These are phyloP conservation scores for Akebia trifoliata DNA, from an alignment of 164 flowering plant species.

Conservation along the genomic window DNA sequence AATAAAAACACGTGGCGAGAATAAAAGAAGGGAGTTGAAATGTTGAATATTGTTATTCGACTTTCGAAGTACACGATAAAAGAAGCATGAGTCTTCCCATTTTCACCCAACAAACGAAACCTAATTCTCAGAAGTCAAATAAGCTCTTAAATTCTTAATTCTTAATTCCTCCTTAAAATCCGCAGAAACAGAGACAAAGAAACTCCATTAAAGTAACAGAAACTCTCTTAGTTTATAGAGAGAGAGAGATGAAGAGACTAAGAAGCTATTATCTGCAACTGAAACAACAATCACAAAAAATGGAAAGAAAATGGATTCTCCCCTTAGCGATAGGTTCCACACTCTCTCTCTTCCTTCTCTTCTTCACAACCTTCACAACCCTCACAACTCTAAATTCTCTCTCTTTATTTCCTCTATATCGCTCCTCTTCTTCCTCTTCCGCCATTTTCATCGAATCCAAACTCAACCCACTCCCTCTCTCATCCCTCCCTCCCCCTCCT, in stretches of 20 bases:
- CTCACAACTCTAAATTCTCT: conserved; percentile 30
- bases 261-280: conserved; percentile 43
- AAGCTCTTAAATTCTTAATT: no score
- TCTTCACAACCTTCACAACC: conserved; percentile 42
- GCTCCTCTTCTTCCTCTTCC: conserved; percentile 16
- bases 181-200: not conserved
- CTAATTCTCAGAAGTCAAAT: no score
- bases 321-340: conserved; percentile 51
- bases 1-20: no score
- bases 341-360: conserved; percentile 41
- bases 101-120: no score
- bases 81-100: no score
- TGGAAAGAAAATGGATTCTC: conserved; percentile 65
- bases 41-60: no score
- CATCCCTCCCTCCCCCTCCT: conserved; percentile 41
- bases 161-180: not conserved
- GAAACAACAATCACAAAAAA: conserved; percentile 32
- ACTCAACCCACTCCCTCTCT: conserved; percentile 30
- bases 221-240: no score
- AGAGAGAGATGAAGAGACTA: conserved; percentile 48
- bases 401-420: conserved; percentile 23
- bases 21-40: no score
- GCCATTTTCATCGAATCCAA: conserved; percentile 50
- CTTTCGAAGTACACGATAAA: no score
- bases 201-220: no score